Evolutionary conservation across 2,329 filamentous ascomycete genomes (phyloP), one percentile per base, ranked within the genome.

Genomic region (Fusarium sp.): DNA sequence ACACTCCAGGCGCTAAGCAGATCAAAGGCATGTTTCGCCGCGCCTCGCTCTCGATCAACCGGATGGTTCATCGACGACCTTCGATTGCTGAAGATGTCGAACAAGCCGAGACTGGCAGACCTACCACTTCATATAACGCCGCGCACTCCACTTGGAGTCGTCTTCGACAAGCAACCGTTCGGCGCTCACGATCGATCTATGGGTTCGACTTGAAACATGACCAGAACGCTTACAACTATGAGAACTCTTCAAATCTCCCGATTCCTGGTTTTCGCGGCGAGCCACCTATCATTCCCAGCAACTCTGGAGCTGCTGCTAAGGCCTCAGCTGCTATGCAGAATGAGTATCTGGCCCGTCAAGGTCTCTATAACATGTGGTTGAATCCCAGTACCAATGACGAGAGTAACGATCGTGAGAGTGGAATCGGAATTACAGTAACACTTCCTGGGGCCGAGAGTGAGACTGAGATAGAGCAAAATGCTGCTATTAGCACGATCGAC

Each of bases 241-340:
- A 79, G 18, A 74, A 78, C 18, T 79, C 81, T 33, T 66, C 75
- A 13, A 71, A 77, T 22, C 62, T 80, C n/a, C 84, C 85, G 0
- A 78, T 87, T 7, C 87, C 87, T 5, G 87, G 86, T 7, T 80
- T 84, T 62, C 84, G 85, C 35, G 82, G 82, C 36, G 87, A 87
- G 62, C 90, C 90, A 8, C 89, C 90, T 1, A 81, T 90, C 64
- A 91, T 92, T 33, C 90, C 90, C 7, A 82, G 82, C 15, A 86
- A 90, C 60, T 87, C 85, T 1, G 89, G 90, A 39, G 87, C 85
- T n/a, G 89, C 88, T 4, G 89, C 89, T 35, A 89, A 90, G 63
- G 87, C 89, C 12, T 86, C 89, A 0, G 89, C 87, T 7, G 89
- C 88, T 15, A 83, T 88, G 62, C 88, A 90, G 73, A 89, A 90